Evolutionary conservation across 345 rosid genomes (phyloP).

Genomic region (Cardiospermum halicacabum): DNA sequence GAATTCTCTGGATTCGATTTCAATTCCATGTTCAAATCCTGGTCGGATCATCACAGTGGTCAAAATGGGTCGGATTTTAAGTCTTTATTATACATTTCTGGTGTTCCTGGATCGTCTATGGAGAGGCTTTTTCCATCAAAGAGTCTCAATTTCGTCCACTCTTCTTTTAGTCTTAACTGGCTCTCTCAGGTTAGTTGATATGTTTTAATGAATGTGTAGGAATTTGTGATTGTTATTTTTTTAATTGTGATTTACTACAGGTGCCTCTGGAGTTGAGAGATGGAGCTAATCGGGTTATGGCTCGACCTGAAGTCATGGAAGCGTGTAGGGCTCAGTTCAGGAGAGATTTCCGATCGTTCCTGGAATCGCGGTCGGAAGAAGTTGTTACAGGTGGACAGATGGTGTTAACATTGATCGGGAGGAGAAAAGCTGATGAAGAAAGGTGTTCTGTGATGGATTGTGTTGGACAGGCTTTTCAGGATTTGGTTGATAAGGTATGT

Average conservation of each 20-base stretch:
- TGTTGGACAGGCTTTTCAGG: conserved; percentile 40
- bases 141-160: conserved; percentile 37
- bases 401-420: conserved; percentile 30
- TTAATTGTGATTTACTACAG: too few relatives aligned
- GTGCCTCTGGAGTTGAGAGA: conserved; percentile 36
- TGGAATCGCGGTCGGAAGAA: conserved; percentile 28
- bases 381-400: conserved; percentile 35
- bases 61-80: conserved; percentile 30
- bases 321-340: conserved; percentile 38
- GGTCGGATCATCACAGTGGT: conserved; percentile 27
- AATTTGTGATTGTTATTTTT: too few relatives aligned
- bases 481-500: conserved; percentile 30
- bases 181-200: conserved; percentile 42
- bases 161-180: conserved; percentile 43
- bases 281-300: conserved; percentile 13
- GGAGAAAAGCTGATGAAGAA: conserved; percentile 27
- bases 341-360: conserved; percentile 38
- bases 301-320: conserved; percentile 22
- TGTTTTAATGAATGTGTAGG: too few relatives aligned
- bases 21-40: conserved; percentile 36
- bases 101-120: conserved; percentile 42
- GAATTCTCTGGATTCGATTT: conserved; percentile 41
- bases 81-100: conserved; percentile 23
- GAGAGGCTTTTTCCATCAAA: conserved; percentile 41
- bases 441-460: conserved; percentile 46